Evolutionary conservation across 305 asterid species (phyloP).

Genomic region (Ilex paraguariensis): DNA sequence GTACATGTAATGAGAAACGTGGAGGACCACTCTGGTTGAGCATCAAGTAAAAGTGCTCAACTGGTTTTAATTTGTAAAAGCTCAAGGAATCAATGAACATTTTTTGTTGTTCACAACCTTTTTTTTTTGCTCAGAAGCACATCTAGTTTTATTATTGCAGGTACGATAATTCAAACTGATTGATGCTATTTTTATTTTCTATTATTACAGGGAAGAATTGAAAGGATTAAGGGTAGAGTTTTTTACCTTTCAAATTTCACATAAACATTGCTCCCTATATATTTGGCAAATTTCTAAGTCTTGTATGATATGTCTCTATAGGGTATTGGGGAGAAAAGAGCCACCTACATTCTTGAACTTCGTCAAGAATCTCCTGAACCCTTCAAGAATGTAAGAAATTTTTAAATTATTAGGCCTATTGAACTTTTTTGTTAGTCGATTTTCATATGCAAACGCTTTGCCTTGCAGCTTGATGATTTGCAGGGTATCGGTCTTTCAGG

Average conservation of each 20-base stretch:
- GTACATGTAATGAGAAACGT: too few relatives aligned
- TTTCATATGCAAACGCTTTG: not conserved
- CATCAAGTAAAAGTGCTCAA: too few relatives aligned
- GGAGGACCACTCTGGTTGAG: too few relatives aligned
- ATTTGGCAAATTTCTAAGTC: not conserved
- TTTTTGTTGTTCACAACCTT: too few relatives aligned
- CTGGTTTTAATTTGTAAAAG: too few relatives aligned
- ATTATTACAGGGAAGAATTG: constrained; percentile 56
- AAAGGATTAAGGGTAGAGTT: constrained; percentile 53
- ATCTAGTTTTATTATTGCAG: too few relatives aligned
- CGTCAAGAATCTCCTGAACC: constrained; percentile 78
- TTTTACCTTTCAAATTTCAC: not conserved
- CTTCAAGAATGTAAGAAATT: constrained; percentile 57
- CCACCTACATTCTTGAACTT: constrained; percentile 63
- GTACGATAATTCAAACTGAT: too few relatives aligned
- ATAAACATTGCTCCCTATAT: not conserved
- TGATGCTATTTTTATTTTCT: constrained; percentile 2
- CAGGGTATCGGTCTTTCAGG: constrained; percentile 71
- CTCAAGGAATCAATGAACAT: too few relatives aligned
- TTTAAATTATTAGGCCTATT: too few relatives aligned
- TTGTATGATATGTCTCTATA: constrained; percentile 12
- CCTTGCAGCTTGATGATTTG: constrained; percentile 75
- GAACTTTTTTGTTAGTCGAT: too few relatives aligned
- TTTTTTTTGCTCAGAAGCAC: too few relatives aligned
- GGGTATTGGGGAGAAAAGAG: constrained; percentile 96